Percentiles rank a stretch among this genome's conserved stretches.
These are phyloP conservation scores for Eucalyptus curtisii DNA, from an alignment of 345 rosid genomes.

Conservation along the genomic window DNA sequence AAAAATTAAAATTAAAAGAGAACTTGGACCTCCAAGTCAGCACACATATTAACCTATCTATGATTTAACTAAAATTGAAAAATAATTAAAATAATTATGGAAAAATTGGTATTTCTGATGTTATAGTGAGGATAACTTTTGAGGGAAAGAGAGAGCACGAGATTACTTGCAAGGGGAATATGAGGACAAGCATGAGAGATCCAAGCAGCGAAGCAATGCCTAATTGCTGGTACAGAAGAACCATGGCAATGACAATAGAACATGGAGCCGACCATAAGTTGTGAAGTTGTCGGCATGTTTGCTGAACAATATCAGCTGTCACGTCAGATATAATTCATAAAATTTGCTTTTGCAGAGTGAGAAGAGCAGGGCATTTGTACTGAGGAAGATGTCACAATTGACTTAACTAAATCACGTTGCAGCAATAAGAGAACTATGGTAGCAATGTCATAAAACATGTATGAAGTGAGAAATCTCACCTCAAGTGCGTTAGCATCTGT, in stretches of 20 bases:
- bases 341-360: background rate
- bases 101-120: background rate
- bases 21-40: background rate
- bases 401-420: background rate
- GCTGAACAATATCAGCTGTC: conserved; percentile 29
- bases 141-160: background rate
- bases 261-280: conserved; percentile 94
- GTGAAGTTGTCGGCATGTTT: conserved; percentile 78
- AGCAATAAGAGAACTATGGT: background rate
- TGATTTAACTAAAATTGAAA: background rate
- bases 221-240: conserved; percentile 80
- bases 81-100: background rate
- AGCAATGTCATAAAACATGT: background rate
- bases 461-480: conserved; percentile 16
- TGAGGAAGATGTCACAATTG: background rate
- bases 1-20: background rate
- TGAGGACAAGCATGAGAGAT: conserved; percentile 59
- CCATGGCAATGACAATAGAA: conserved; percentile 62
- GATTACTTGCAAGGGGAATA: conserved; percentile 73
- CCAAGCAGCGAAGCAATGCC: conserved; percentile 91
- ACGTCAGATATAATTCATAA: background rate
- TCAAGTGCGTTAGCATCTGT: conserved; percentile 88
- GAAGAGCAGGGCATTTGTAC: background rate
- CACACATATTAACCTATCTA: background rate
- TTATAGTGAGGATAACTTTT: background rate